These are phyloP conservation scores for Claviceps sp. DNA, from an alignment of 2,329 filamentous ascomycete genomes.

Conservation along the genomic window DNA sequence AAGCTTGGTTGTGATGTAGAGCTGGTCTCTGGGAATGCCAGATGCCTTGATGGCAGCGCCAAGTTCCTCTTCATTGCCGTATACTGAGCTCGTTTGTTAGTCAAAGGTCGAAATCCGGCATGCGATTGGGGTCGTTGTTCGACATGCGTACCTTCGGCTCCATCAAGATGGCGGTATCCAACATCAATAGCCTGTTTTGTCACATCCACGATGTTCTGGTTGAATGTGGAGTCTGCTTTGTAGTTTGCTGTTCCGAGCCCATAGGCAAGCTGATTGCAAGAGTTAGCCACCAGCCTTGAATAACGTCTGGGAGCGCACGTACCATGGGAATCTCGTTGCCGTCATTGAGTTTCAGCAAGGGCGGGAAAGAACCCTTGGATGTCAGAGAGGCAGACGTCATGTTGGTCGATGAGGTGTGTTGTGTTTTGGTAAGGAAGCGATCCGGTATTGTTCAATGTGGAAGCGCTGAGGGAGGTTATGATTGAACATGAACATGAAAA, in stretches of 20 bases:
- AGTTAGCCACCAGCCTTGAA: neutral
- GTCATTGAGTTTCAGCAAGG: constrained; percentile 57
- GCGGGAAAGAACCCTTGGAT: constrained; percentile 31
- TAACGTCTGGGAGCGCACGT: constrained; percentile 10
- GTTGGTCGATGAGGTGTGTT: constrained; percentile 6
- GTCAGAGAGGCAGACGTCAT: constrained; percentile 29
- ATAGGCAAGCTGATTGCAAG: constrained; percentile 43
- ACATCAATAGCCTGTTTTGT: constrained; percentile 50
- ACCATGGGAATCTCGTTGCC: constrained; percentile 60
- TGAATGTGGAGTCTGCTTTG: constrained; percentile 38
- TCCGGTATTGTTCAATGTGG: neutral
- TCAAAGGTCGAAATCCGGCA: neutral
- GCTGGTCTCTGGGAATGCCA: constrained; percentile 49
- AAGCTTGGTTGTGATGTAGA: constrained; percentile 55
- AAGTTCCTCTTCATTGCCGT: constrained; percentile 55
- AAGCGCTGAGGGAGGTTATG: neutral
- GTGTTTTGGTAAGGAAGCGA: neutral
- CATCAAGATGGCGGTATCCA: constrained; percentile 63
- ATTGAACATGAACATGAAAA: no score
- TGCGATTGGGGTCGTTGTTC: neutral
- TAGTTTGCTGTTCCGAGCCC: constrained; percentile 57
- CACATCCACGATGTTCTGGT: constrained; percentile 35
- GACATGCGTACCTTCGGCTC: constrained; percentile 48
- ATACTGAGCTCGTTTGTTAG: constrained; percentile 28
- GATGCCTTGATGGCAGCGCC: constrained; percentile 57